Conservation (phyloP, 2,329 filamentous ascomycete species). For the Neoarthrinium moseri region DNA sequence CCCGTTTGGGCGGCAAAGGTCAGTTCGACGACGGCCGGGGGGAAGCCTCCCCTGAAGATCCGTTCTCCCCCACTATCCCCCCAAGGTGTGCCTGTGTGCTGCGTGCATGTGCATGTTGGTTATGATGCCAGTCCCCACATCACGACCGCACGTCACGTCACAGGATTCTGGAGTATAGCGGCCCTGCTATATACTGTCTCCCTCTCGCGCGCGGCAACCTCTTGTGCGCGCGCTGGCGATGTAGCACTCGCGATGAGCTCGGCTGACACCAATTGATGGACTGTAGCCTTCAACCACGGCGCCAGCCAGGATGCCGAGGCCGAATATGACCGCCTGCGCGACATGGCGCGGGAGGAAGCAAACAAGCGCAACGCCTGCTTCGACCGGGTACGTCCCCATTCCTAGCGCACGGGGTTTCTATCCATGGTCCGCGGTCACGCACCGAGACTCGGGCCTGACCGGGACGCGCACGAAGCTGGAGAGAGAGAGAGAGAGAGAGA, state of each 20-base stretch:
- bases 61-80: not conserved
- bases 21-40: conserved; percentile 16
- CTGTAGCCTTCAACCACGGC: conserved; percentile 73
- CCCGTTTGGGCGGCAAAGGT: conserved; percentile 44
- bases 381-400: conserved; percentile 53
- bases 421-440: too few species aligned
- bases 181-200: too few species aligned
- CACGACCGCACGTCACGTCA: too few species aligned
- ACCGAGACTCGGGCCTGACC: too few species aligned
- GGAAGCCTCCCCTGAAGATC: not conserved
- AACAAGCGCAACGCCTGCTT: conserved; percentile 76
- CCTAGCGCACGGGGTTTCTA: not conserved
- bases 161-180: too few species aligned
- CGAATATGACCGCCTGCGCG: conserved; percentile 90
- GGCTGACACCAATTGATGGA: not conserved
- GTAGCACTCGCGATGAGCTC: not conserved
- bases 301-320: conserved; percentile 68
- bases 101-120: too few species aligned
- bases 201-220: too few species aligned
- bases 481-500: not conserved
- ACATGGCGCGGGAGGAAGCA: conserved; percentile 78
- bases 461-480: too few species aligned
- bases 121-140: too few species aligned
- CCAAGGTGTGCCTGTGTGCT: not conserved
- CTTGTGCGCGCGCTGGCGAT: too few species aligned